Evolutionary conservation across 208 protist species (phyloP).

Genomic region (Trypanosoma brucei): DNA sequence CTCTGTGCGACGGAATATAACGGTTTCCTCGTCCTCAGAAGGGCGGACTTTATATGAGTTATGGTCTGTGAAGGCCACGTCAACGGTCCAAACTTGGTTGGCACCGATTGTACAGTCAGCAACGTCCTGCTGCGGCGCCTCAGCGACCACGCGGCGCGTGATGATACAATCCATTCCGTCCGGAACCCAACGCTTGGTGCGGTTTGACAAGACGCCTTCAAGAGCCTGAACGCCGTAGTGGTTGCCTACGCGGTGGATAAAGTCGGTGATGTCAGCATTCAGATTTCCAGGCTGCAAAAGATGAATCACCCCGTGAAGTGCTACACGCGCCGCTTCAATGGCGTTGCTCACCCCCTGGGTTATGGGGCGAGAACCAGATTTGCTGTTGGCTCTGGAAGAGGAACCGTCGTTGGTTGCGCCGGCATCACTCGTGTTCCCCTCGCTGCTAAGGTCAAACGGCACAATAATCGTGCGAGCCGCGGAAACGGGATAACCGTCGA

Average conservation of each 20-base stretch:
- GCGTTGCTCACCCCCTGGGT: slow-evolving; percentile 74
- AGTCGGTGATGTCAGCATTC: slow-evolving; percentile 92
- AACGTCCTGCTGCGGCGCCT: slow-evolving; percentile 89
- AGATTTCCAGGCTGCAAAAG: slow-evolving; percentile 61
- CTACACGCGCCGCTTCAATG: slow-evolving; percentile 92
- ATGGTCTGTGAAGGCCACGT: slow-evolving; percentile 84
- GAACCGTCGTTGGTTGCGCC: too few relatives aligned
- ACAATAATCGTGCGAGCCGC: slow-evolving; percentile 93
- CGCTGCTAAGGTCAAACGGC: slow-evolving; percentile 10
- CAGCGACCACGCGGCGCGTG: slow-evolving; percentile 60
- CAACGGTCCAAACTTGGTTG: slow-evolving; percentile 85
- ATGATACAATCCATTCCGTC: slow-evolving; percentile 96
- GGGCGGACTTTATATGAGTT: slow-evolving; percentile 28
- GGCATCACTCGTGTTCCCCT: too few relatives aligned
- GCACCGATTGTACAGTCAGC: slow-evolving; percentile 70
- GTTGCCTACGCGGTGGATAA: slow-evolving; percentile 88
- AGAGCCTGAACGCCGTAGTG: slow-evolving; percentile 89
- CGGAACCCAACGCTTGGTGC: slow-evolving; percentile 95
- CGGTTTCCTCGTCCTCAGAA: slow-evolving; percentile 31
- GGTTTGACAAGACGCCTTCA: slow-evolving; percentile 96
- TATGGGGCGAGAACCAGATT: slow-evolving; percentile 4
- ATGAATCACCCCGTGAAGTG: slow-evolving; percentile 85
- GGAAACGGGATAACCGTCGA: slow-evolving; percentile 96
- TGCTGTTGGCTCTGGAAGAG: not conserved
- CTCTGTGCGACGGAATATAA: slow-evolving; percentile 65